These are phyloP conservation scores for Oryza meridionalis DNA, from an alignment of 176 grass and related monocot genomes.

Conservation along the genomic window DNA sequence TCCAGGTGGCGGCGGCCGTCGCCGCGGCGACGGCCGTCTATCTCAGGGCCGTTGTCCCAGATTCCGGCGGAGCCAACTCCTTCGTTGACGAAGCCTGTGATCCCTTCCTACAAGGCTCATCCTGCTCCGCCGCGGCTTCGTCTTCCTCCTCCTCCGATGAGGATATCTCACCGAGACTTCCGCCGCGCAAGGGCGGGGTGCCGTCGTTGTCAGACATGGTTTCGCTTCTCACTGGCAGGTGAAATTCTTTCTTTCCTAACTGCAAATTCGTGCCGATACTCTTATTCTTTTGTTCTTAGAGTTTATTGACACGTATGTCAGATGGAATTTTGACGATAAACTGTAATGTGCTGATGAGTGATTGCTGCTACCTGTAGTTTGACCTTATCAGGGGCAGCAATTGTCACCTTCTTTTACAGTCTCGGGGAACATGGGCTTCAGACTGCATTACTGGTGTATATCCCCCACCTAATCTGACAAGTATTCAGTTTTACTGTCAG, in stretches of 20 bases:
- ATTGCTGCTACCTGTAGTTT: slow-evolving; percentile 39
- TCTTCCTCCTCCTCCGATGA: slow-evolving; percentile 45
- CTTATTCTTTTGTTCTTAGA: neutral
- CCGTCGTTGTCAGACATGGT: slow-evolving; percentile 73
- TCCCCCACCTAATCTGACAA: neutral
- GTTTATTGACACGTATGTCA: neutral
- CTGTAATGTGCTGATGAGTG: neutral
- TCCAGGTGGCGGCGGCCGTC: slow-evolving; percentile 71
- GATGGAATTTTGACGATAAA: neutral
- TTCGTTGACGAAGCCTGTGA: slow-evolving; percentile 55
- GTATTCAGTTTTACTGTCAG: neutral
- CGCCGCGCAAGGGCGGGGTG: slow-evolving; percentile 40
- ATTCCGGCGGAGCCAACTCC: slow-evolving; percentile 42
- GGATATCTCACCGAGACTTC: slow-evolving; percentile 48
- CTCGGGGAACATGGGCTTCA: slow-evolving; percentile 83
- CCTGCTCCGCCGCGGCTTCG: slow-evolving; percentile 29
- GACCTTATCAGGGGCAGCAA: slow-evolving; percentile 65
- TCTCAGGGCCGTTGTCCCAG: slow-evolving; percentile 64
- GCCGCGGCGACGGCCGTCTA: slow-evolving; percentile 56
- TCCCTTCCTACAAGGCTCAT: slow-evolving; percentile 48
- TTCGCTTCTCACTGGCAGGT: slow-evolving; percentile 69
- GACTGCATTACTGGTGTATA: slow-evolving; percentile 69
- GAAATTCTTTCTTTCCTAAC: neutral
- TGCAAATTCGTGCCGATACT: neutral
- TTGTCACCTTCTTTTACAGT: slow-evolving; percentile 74